Percentiles rank a stretch among this genome's conserved stretches.
These are phyloP conservation scores for Smallanthus sonchifolius DNA, from an alignment of 129 eudicot species.

Conservation along the genomic window DNA sequence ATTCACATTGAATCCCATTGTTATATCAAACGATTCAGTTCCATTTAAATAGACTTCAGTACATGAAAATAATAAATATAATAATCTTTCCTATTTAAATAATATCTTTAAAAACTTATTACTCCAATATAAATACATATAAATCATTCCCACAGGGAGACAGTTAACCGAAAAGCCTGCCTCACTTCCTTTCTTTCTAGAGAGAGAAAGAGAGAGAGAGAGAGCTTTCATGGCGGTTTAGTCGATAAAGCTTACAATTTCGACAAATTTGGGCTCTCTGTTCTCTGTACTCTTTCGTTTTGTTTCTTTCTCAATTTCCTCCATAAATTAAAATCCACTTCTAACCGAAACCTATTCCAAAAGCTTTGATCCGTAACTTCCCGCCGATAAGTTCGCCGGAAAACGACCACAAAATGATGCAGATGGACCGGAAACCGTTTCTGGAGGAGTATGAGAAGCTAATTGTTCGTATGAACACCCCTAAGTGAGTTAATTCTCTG, in stretches of 20 bases:
- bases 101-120: background rate
- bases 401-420: constrained; percentile 23
- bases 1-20: background rate
- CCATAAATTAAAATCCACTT: constrained; percentile 10
- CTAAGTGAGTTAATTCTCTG: constrained; percentile 40
- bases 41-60: background rate
- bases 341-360: background rate
- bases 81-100: background rate
- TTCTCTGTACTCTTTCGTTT: constrained; percentile 18
- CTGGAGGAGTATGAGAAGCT: constrained; percentile 88
- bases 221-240: constrained; percentile 21
- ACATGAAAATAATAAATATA: background rate
- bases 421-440: constrained; percentile 64
- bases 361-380: background rate
- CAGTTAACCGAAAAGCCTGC: constrained; percentile 34
- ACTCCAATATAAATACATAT: background rate
- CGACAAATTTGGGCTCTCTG: constrained; percentile 28
- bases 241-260: constrained; percentile 32
- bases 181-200: background rate
- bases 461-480: constrained; percentile 66
- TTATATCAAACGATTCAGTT: background rate
- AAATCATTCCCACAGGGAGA: constrained; percentile 18
- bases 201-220: constrained; percentile 18
- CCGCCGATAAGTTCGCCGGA: background rate
- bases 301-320: background rate